Percentiles rank a stretch among this genome's conserved stretches.
phyloP scores from a whole-genome alignment of 169 alveolate genomes.

The Cryptosporidium muris region DNA sequence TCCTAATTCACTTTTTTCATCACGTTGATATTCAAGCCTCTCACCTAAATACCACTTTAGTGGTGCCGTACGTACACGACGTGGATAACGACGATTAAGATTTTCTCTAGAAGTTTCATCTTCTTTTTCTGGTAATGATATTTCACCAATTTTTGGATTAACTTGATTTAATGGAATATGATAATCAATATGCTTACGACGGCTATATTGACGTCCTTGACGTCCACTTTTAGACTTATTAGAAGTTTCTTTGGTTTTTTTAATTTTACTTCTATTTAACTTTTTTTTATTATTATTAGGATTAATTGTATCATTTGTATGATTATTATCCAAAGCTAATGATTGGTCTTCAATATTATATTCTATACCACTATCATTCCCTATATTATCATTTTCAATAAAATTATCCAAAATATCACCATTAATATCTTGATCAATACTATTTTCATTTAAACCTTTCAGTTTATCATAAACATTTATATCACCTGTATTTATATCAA shows the following conservation, averaged over 20 bases:
- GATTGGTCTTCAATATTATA: not conserved
- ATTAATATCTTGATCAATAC: too few species aligned
- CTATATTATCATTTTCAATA: too few species aligned
- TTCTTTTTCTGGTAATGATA: not conserved
- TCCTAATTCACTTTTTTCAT: constrained; percentile 61
- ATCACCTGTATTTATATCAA: too few species aligned
- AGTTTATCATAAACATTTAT: too few species aligned
- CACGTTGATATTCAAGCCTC: constrained; percentile 63
- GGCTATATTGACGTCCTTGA: not conserved
- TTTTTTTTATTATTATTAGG: not conserved
- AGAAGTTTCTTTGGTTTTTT: not conserved
- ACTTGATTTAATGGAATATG: constrained; percentile 68
- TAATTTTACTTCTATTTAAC: not conserved
- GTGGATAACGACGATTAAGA: constrained; percentile 40
- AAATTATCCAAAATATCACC: too few species aligned
- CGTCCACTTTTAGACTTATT: not conserved
- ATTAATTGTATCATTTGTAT: too few species aligned
- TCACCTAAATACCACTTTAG: constrained; percentile 69
- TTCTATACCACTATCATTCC: not conserved
- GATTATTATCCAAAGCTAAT: not conserved
- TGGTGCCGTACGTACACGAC: constrained; percentile 63
- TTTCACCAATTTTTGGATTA: constrained; percentile 11
- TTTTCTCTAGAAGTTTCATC: not conserved
- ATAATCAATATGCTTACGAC: constrained; percentile 52
- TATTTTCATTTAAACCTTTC: too few species aligned